A percentile compares a stretch with the other conserved stretches of the same genome.
These are phyloP conservation scores for Camellia sinensis DNA, from an alignment of 148 eudicot species.

Conservation along the genomic window DNA sequence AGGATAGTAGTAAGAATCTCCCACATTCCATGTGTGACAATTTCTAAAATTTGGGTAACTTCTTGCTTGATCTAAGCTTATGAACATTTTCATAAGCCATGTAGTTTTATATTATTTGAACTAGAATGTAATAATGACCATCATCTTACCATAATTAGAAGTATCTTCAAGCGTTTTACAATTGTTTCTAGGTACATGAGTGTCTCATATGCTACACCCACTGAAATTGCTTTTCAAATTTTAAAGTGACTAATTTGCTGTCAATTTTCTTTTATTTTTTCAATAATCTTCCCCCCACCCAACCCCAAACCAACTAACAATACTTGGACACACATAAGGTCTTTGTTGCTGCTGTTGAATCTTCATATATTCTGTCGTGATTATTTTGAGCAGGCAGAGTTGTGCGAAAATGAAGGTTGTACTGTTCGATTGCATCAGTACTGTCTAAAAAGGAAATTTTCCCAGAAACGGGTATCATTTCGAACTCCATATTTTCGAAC, in stretches of 20 bases:
- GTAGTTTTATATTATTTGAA: not conserved
- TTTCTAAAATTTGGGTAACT: not conserved
- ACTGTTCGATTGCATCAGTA: constrained; percentile 67
- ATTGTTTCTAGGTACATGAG: not conserved
- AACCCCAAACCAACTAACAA: not conserved
- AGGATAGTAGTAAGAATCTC: not conserved
- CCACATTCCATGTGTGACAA: not conserved
- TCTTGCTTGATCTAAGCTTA: not conserved
- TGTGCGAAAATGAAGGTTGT: constrained; percentile 71
- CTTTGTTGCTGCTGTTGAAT: constrained; percentile 1
- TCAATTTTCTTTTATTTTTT: not conserved
- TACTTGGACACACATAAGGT: not conserved
- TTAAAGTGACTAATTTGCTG: not conserved
- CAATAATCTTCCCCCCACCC: not conserved
- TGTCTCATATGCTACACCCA: not conserved
- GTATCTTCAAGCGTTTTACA: not conserved
- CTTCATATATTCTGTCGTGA: constrained; percentile 10
- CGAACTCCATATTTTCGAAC: not conserved
- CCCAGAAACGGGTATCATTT: constrained; percentile 57
- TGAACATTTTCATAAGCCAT: not conserved
- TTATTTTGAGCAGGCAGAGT: constrained; percentile 57
- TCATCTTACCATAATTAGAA: not conserved
- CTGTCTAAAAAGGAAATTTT: constrained; percentile 72
- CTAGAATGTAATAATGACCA: not conserved
- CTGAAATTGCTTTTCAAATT: too few species aligned